Percentiles rank a stretch among this genome's conserved stretches.
These are phyloP conservation scores for Keithomyces neogunnii DNA, from an alignment of 2,329 filamentous ascomycete genomes.

Conservation along the genomic window DNA sequence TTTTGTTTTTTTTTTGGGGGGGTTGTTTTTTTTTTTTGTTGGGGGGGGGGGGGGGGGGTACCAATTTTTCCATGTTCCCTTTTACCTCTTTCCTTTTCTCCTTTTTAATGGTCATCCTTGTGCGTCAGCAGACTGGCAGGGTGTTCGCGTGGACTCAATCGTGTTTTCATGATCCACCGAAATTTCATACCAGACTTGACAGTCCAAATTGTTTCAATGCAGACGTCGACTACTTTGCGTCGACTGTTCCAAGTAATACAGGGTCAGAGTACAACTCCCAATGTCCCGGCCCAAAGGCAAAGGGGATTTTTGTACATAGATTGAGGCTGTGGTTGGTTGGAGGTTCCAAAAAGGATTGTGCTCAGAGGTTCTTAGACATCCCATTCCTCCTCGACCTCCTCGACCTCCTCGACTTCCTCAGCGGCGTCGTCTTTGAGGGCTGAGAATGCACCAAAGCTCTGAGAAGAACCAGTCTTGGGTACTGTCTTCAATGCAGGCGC, in stretches of 20 bases:
- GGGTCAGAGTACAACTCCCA: background rate
- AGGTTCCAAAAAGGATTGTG: background rate
- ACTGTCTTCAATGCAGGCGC: conserved; percentile 17
- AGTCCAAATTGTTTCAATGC: background rate
- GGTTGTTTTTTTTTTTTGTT: too few relatives aligned
- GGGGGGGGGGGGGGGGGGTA: too few relatives aligned
- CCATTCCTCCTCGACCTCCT: conserved; percentile 43
- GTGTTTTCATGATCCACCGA: background rate
- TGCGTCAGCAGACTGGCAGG: background rate
- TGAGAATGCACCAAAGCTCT: conserved; percentile 39
- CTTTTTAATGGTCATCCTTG: too few relatives aligned
- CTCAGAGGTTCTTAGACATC: conserved; percentile 31
- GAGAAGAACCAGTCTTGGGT: conserved; percentile 22
- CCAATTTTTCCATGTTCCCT: too few relatives aligned
- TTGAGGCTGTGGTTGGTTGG: background rate
- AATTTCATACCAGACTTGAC: background rate
- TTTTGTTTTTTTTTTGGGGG: too few relatives aligned
- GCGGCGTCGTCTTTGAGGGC: conserved; percentile 34
- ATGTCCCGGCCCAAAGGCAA: background rate
- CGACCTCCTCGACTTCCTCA: conserved; percentile 34
- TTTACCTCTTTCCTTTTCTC: too few relatives aligned
- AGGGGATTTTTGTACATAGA: background rate
- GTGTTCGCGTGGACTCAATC: background rate
- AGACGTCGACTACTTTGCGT: background rate
- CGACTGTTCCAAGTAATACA: conserved; percentile 5